These are phyloP conservation scores for Pseudopyrenochaeta lycopersici DNA, from an alignment of 2,329 filamentous ascomycete genomes.

Conservation along the genomic window DNA sequence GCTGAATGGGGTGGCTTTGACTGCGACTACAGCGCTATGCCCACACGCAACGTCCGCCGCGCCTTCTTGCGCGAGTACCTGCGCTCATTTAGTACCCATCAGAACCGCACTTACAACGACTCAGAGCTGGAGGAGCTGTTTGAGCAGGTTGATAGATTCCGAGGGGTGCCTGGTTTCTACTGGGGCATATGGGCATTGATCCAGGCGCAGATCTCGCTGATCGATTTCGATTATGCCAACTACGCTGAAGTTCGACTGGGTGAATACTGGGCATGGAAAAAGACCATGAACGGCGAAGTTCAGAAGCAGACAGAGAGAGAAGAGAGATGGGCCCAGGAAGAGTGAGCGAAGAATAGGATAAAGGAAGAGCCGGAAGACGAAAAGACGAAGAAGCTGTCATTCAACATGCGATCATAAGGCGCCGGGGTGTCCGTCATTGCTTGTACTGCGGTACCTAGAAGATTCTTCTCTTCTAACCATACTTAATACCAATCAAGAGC, in stretches of 20 bases:
- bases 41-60: constrained; percentile 77
- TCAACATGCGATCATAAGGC: constrained; percentile 11
- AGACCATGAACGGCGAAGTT: constrained; percentile 72
- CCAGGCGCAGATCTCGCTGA: constrained; percentile 91
- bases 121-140: constrained; percentile 74
- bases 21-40: constrained; percentile 86
- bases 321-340: constrained; percentile 76
- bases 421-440: constrained; percentile 1
- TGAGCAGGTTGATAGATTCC: constrained; percentile 84
- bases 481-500: constrained; percentile 8
- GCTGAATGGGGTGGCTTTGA: constrained; percentile 98
- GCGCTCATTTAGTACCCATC: constrained; percentile 67
- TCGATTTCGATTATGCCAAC: constrained; percentile 94
- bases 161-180: constrained; percentile 88
- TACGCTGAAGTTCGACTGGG: constrained; percentile 88
- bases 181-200: constrained; percentile 97
- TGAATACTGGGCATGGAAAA: constrained; percentile 94
- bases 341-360: constrained; percentile 16
- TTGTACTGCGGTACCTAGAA: constrained; percentile 5
- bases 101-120: constrained; percentile 52
- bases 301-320: constrained; percentile 78
- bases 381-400: constrained; percentile 4
- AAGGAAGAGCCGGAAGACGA: neutral
- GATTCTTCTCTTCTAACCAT: constrained; percentile 3
- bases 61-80: constrained; percentile 88